Evolutionary conservation across 495 filamentous ascomycete species (phyloP).

Genomic region (Mycothermus thermophilus): DNA sequence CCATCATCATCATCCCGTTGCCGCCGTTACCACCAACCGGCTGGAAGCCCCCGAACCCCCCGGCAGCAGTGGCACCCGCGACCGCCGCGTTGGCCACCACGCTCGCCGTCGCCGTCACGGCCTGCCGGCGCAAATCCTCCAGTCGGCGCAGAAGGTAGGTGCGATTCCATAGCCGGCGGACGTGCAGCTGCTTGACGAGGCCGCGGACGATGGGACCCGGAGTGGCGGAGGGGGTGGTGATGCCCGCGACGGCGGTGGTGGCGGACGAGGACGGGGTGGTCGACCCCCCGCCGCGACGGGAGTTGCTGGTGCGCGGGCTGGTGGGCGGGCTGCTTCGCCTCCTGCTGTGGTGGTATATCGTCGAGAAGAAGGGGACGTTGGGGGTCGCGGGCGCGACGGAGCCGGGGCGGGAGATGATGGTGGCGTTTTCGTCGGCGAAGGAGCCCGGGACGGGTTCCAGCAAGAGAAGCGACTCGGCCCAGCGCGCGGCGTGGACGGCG

Average conservation of each 20-base stretch:
- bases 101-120: not conserved
- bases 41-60: no score
- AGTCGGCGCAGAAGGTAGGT: conserved; percentile 9
- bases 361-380: no score
- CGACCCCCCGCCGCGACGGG: no score
- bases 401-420: no score
- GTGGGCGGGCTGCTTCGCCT: no score
- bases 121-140: conserved; percentile 11
- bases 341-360: no score
- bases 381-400: not conserved
- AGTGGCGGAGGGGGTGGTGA: not conserved
- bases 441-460: conserved; percentile 15
- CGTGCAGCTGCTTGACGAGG: conserved; percentile 15
- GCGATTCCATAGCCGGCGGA: conserved; percentile 19
- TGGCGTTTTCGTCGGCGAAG: no score
- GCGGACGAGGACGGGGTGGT: not conserved
- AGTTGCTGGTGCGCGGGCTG: not conserved
- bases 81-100: no score
- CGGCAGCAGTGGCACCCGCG: no score
- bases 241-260: not conserved
- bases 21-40: no score
- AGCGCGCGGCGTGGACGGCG: conserved; percentile 7
- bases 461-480: conserved; percentile 17
- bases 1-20: no score
- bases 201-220: not conserved